phyloP scores from a whole-genome alignment of 148 eudicot species.

The Beta vulgaris region DNA sequence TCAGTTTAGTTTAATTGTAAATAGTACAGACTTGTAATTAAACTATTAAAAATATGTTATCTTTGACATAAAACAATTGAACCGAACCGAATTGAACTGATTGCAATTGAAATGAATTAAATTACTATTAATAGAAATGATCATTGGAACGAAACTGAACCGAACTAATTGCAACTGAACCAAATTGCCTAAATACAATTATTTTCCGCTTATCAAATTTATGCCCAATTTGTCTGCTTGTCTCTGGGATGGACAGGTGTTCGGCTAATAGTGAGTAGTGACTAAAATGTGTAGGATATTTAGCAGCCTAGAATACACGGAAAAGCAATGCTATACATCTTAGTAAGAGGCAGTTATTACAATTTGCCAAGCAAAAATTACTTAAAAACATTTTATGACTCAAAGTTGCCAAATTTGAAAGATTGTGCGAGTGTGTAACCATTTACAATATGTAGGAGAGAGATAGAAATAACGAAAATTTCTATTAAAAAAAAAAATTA shows the following conservation, averaged over 20 bases:
- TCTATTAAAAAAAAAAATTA: too few relatives aligned
- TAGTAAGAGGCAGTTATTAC: not conserved
- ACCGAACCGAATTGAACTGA: too few relatives aligned
- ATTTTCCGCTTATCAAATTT: not conserved
- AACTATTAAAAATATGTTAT: too few relatives aligned
- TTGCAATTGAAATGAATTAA: too few relatives aligned
- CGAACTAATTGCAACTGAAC: too few relatives aligned
- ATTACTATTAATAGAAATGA: too few relatives aligned
- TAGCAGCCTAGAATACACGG: slow-evolving; percentile 22
- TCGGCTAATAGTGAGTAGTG: slow-evolving; percentile 8
- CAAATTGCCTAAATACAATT: not conserved
- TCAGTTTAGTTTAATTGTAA: too few relatives aligned
- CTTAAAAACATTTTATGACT: slow-evolving; percentile 4
- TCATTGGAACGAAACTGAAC: too few relatives aligned
- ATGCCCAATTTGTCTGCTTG: slow-evolving; percentile 12
- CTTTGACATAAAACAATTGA: too few relatives aligned
- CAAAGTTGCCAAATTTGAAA: not conserved
- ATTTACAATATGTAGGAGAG: too few relatives aligned
- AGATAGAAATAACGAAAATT: too few relatives aligned
- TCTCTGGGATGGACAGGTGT: slow-evolving; percentile 29
- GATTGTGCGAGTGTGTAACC: slow-evolving; percentile 15
- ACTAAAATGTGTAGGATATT: not conserved
- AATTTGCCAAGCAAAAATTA: slow-evolving; percentile 13
- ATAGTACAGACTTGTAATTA: too few relatives aligned
- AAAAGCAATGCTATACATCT: slow-evolving; percentile 23